Conservation (phyloP, 305 asterid genomes). For the Fraxinus greggii region DNA sequence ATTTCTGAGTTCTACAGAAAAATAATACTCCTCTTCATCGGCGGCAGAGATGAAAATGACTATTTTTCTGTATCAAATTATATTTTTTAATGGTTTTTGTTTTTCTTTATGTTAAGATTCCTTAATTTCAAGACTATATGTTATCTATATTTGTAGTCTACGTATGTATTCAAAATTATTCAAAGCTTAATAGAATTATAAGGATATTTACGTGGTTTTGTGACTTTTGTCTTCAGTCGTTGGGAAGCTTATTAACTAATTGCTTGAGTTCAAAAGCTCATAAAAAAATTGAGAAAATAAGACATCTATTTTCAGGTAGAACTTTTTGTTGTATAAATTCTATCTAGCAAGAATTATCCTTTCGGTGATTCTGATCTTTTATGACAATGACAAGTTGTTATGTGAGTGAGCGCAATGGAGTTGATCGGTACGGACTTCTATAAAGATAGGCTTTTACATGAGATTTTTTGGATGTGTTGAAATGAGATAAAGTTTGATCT, state of each 20-base stretch:
- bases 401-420: not conserved
- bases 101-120: not conserved
- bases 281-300: not conserved
- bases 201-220: not conserved
- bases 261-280: not conserved
- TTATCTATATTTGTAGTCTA: not conserved
- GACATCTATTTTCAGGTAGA: not conserved
- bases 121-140: not conserved
- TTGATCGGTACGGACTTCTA: not conserved
- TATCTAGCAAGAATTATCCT: not conserved
- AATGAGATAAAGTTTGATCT: not conserved
- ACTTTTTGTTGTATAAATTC: not conserved
- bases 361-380: not conserved
- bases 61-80: not conserved
- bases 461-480: not conserved
- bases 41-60: not conserved
- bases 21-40: not conserved
- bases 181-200: not conserved
- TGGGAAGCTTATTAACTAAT: not conserved
- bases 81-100: not conserved
- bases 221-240: not conserved
- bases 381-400: not conserved
- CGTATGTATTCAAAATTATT: not conserved
- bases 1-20: conserved; percentile 1
- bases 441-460: not conserved